A percentile compares a stretch with the other conserved stretches of the same genome.
Evolutionary conservation across 257 asterid genomes (phyloP).

Genomic region (Paulownia fortunei): DNA sequence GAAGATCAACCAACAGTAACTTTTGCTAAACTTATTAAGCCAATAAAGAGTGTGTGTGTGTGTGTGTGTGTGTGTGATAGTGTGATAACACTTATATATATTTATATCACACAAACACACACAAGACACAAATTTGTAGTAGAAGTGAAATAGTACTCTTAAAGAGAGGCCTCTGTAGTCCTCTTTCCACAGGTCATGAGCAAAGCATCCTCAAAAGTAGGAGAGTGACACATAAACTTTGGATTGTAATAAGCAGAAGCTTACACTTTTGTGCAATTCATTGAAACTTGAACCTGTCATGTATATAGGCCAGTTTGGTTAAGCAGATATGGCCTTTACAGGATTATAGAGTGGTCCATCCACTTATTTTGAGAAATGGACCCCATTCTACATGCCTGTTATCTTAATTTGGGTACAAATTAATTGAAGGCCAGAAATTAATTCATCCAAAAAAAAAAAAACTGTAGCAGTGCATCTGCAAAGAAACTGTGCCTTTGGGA

Average conservation of each 20-base stretch:
- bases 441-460: not conserved
- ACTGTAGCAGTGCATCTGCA: not conserved
- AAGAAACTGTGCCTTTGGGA: not conserved
- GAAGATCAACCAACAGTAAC: not conserved
- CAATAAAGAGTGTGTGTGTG: too few relatives aligned
- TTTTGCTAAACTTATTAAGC: not conserved
- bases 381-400: not conserved
- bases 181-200: too few relatives aligned
- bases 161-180: too few relatives aligned
- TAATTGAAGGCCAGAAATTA: not conserved
- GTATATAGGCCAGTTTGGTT: too few relatives aligned
- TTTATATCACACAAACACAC: too few relatives aligned
- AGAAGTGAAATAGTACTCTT: too few relatives aligned
- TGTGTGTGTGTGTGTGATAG: too few relatives aligned
- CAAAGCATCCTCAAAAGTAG: conserved; percentile 8
- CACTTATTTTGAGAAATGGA: conserved; percentile 10
- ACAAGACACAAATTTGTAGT: too few relatives aligned
- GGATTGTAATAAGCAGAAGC: not conserved
- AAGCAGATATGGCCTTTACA: too few relatives aligned
- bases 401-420: not conserved
- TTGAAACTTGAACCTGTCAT: conserved; percentile 20
- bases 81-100: too few relatives aligned
- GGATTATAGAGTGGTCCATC: conserved; percentile 24
- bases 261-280: not conserved
- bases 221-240: not conserved